A percentile compares a stretch with the other conserved stretches of the same genome.
These are phyloP conservation scores for Kappamyces sp. DNA, from an alignment of 192 early-diverging fungal species.

Conservation along the genomic window DNA sequence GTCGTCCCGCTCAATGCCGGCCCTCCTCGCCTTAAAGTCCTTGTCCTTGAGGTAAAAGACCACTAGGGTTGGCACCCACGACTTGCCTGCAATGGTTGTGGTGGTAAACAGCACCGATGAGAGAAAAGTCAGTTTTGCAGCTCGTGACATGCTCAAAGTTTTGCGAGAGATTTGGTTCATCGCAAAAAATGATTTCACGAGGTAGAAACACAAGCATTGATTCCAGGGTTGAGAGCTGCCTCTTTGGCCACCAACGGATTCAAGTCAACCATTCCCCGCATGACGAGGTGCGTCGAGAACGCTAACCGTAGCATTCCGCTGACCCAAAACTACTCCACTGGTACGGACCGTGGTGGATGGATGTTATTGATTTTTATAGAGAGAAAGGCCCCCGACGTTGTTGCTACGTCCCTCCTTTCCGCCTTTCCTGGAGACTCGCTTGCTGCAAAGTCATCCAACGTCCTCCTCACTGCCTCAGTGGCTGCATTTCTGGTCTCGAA, in stretches of 20 bases:
- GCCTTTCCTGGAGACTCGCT: slow-evolving; percentile 85
- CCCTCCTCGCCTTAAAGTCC: slow-evolving; percentile 10
- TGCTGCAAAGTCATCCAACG: slow-evolving; percentile 81
- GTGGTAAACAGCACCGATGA: slow-evolving; percentile 12
- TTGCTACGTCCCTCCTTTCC: slow-evolving; percentile 88
- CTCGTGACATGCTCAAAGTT: slow-evolving; percentile 12
- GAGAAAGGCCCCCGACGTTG: slow-evolving; percentile 62
- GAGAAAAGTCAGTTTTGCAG: slow-evolving; percentile 10
- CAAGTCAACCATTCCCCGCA: too few species aligned
- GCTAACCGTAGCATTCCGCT: too few species aligned
- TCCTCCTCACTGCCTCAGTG: slow-evolving; percentile 75
- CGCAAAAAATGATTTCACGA: not conserved
- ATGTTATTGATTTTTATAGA: not conserved
- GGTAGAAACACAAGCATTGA: too few species aligned
- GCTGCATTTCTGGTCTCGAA: slow-evolving; percentile 88
- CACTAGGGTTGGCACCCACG: not conserved
- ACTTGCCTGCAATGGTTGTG: slow-evolving; percentile 1
- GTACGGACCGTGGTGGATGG: not conserved
- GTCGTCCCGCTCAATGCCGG: slow-evolving; percentile 6
- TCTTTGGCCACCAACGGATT: too few species aligned
- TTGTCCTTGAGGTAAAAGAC: not conserved
- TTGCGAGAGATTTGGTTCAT: slow-evolving; percentile 11
- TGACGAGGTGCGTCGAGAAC: too few species aligned
- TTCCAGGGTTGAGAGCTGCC: too few species aligned
- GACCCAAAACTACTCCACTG: not conserved